Base-by-base conservation (phyloP, 176 grass and related monocot species). In the Triticum monococcum region DNA sequence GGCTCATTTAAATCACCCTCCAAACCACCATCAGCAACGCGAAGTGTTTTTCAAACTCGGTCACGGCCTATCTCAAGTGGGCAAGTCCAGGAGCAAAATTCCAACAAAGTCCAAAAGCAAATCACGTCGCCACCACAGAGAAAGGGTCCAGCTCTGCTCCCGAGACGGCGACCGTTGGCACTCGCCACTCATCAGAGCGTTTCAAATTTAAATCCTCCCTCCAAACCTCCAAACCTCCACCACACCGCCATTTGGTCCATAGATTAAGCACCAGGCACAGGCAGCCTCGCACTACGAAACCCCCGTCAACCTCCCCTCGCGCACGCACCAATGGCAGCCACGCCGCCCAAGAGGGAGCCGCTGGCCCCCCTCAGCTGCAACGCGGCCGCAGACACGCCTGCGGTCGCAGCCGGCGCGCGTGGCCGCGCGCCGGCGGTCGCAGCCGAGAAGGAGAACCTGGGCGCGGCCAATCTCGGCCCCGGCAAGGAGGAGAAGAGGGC, bases 191-290 rank as follows among this genome's bases (percentile, higher is more conserved):
- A 3, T 11, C 45, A 3, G 28, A 36, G 9, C 79, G 20, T 80
- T 95, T 95, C 90, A 95, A 95, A 95, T 95, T 92, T 95, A 90
- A 90, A 95, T 80, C 80, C 48, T 77, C 79, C 86, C 64, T 91
- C 83, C 78, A 87, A 86, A 68, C 74, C 45, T 46, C 48, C 48
- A 54, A 54, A 54, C 50, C 75, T 84, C 59, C 82, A 66, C 43
- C 36, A n/a, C 52, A 63, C 2, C 63, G 43, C 37, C 69, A 60
- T 65, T 63, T 54, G 50, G 56, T 37, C 79, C 1, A 5, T 23
- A 64, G 17, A 72, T 28, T 28, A 28, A 68, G 64, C 72, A 60
- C 31, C 75, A 12, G 50, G 16, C 30, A 48, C 28, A 30, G 28
- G 28, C 28, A 20, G 43, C 26, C 28, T 50, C 50, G 20, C 41